Conservation (phyloP, 225 moss, liverwort and hornwort species). For the Ulota crispa region DNA sequence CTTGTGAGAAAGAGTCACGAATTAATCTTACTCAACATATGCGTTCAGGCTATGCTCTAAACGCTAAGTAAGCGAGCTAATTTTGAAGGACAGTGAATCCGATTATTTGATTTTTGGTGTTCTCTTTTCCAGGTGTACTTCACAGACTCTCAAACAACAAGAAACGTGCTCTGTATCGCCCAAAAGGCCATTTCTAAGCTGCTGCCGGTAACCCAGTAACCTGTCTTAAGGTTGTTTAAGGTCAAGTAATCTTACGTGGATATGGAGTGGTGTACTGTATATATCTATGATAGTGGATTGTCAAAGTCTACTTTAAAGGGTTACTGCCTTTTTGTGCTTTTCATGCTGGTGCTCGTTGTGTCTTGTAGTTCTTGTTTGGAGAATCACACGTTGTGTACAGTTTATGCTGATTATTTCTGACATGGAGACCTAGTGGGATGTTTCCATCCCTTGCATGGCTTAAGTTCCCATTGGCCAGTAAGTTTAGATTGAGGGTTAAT, state of each 20-base stretch:
- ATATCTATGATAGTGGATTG: neutral
- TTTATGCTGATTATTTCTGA: neutral
- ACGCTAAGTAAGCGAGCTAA: neutral
- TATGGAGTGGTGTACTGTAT: neutral
- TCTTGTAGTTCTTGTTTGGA: constrained; percentile 3
- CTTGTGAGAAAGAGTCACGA: neutral
- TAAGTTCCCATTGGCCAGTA: neutral
- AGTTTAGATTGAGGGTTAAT: neutral
- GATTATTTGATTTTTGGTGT: neutral
- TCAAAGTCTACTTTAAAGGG: neutral
- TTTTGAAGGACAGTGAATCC: neutral
- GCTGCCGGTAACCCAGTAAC: neutral
- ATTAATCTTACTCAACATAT: neutral
- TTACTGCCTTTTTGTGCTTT: neutral
- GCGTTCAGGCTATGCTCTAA: neutral
- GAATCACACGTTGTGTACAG: neutral
- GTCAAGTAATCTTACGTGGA: constrained; percentile 3
- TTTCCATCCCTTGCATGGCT: neutral
- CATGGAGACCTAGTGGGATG: neutral
- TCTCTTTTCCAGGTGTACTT: constrained; percentile 11
- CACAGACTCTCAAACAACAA: neutral
- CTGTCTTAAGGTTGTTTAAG: neutral
- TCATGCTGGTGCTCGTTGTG: neutral
- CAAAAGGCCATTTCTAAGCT: neutral
- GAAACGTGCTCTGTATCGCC: neutral